Evolutionary conservation across 1,139 yeast species (phyloP), one percentile per base, ranked within the genome.

Genomic region (Magnusiomyces starmeri): DNA sequence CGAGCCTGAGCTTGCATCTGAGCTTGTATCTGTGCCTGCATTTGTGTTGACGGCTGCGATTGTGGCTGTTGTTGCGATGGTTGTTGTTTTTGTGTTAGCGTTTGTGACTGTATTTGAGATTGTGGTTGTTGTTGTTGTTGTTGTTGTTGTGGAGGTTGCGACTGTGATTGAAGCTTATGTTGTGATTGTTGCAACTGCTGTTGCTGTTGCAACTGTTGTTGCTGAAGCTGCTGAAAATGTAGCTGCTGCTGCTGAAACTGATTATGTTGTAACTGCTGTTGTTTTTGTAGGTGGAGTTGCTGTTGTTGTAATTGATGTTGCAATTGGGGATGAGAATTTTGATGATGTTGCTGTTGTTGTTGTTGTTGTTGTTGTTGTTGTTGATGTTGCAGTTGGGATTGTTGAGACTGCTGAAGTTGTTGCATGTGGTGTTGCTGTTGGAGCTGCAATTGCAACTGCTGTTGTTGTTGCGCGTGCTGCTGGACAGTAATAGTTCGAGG

Each of bases 271-370:
- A 9, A 18, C 4, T 14, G 24, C n/a, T 27, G 46, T 20, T 43
- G 46, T 7, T 4, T 25, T 43, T 43, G 34, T 18, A n/a, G 29
- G 4, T 22, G 44, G 12, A 12, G 34, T n/a, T 26, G 45, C 12
- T n/a, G 56, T 46, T 54, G 59, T 60, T 24, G 60, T 51, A 12
- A 59, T 16, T 12, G 24, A 2, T 24, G 42, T 9, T 7, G 43
- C 16, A 16, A 29, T 43, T 41, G 44, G 12, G n/a, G 26, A 22
- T 21, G 44, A 12, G 21, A 25, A 20, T 7, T 14, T 40, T 22
- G 24, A 4, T 20, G 43, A 4, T 21, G 25, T 4, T 18, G 44
- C n/a, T 18, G 29, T 7, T 16, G 44, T 6, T 21, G 44, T 14
- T n/a, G 20, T 12, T 43, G 26, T 27, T 43, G 44, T n/a, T 29